Percentiles rank a stretch among this genome's conserved stretches.
Conservation (phyloP, 2,329 filamentous ascomycete species). For the Elsinoe fawcettii region DNA sequence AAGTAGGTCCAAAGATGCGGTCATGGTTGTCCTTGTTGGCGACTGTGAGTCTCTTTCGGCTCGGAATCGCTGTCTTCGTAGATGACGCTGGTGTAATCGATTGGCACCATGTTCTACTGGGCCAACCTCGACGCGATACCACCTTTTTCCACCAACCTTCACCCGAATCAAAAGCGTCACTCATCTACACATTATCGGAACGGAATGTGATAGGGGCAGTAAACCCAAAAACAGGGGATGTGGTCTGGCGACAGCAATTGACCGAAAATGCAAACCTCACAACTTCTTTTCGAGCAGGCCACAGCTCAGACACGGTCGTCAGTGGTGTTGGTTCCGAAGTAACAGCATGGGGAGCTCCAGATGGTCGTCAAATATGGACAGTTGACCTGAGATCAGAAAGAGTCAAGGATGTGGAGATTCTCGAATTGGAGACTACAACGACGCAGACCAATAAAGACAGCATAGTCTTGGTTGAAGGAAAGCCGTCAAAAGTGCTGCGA, state of each 20-base stretch:
- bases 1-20: constrained; percentile 14
- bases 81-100: constrained; percentile 91
- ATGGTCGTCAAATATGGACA: constrained; percentile 72
- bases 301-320: constrained; percentile 69
- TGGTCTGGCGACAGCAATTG: constrained; percentile 81
- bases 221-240: constrained; percentile 73
- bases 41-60: constrained; percentile 36
- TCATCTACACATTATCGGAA: constrained; percentile 87
- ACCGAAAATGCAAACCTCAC: constrained; percentile 33
- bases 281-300: constrained; percentile 54
- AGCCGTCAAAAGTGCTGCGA: constrained; percentile 55
- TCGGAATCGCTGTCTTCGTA: constrained; percentile 63
- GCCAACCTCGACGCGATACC: constrained; percentile 68
- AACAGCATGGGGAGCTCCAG: constrained; percentile 73
- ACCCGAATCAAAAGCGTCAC: constrained; percentile 70
- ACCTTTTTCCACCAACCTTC: constrained; percentile 93
- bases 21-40: constrained; percentile 15
- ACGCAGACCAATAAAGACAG: constrained; percentile 54
- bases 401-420: constrained; percentile 65
- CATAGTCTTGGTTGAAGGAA: constrained; percentile 57
- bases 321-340: constrained; percentile 64
- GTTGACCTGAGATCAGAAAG: constrained; percentile 47
- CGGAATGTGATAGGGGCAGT: constrained; percentile 76
- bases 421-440: constrained; percentile 56
- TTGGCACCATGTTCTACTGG: constrained; percentile 85